phyloP scores from a whole-genome alignment of 148 eudicot species.

The Diospyros lotus region DNA sequence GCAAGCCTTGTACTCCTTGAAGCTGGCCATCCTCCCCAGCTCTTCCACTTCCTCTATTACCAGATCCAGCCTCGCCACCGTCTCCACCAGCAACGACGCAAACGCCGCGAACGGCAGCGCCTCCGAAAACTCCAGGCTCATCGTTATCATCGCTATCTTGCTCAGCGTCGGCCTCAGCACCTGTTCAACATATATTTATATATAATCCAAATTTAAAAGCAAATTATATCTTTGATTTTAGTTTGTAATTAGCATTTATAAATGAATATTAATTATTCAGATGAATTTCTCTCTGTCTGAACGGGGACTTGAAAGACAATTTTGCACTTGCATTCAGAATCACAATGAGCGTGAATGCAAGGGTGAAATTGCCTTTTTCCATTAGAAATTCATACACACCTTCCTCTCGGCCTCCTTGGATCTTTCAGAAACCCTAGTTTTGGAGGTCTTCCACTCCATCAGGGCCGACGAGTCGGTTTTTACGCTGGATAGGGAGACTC shows the following conservation, averaged over 20 bases:
- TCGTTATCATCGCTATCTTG: constrained; percentile 40
- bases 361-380: too few relatives aligned
- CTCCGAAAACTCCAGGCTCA: constrained; percentile 85
- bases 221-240: too few relatives aligned
- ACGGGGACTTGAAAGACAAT: too few relatives aligned
- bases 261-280: too few relatives aligned
- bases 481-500: constrained; percentile 29
- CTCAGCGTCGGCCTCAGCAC: constrained; percentile 61
- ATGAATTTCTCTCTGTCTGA: too few relatives aligned
- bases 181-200: not conserved
- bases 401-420: constrained; percentile 20
- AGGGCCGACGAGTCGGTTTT: constrained; percentile 61
- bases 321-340: too few relatives aligned
- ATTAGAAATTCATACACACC: not conserved
- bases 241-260: too few relatives aligned
- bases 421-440: constrained; percentile 14
- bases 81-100: constrained; percentile 82
- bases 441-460: constrained; percentile 42
- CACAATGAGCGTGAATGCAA: too few relatives aligned
- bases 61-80: constrained; percentile 80
- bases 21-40: constrained; percentile 66
- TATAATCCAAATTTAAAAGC: too few relatives aligned
- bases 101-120: constrained; percentile 98
- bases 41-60: constrained; percentile 89
- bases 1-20: constrained; percentile 46